phyloP scores from a whole-genome alignment of 768 basidiomycete species.

The Suillus spraguei region DNA sequence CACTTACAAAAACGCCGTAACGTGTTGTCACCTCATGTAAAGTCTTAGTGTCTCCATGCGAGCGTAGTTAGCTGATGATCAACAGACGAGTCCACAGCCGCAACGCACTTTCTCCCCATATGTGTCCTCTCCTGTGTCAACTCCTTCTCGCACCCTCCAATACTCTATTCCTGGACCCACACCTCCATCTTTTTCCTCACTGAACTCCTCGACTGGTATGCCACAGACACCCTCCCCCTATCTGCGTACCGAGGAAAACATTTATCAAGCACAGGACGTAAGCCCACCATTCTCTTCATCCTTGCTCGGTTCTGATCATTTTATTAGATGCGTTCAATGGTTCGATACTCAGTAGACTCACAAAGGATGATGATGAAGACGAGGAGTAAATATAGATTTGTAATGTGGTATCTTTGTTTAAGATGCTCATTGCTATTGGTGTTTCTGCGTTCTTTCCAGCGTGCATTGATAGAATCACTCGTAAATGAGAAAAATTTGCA shows the following conservation, averaged over 20 bases:
- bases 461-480: background rate
- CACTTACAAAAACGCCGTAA: conserved; percentile 29
- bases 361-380: conserved; percentile 34
- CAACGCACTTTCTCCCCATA: conserved; percentile 34
- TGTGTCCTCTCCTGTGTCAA: conserved; percentile 31
- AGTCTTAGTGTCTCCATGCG: background rate
- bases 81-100: conserved; percentile 27
- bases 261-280: conserved; percentile 36
- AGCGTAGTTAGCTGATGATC: background rate
- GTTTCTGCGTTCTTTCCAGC: conserved; percentile 5
- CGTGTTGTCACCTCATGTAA: conserved; percentile 22
- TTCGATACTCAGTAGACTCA: conserved; percentile 27
- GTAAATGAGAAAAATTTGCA: background rate
- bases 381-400: conserved; percentile 6
- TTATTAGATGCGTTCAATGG: conserved; percentile 31
- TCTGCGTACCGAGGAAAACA: conserved; percentile 43
- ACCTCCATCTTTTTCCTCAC: conserved; percentile 39
- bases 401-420: conserved; percentile 5
- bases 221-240: conserved; percentile 42
- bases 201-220: conserved; percentile 32
- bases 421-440: conserved; percentile 7
- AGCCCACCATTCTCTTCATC: conserved; percentile 16
- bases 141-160: conserved; percentile 34
- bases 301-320: background rate
- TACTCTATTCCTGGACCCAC: conserved; percentile 40